phyloP scores from a whole-genome alignment of 176 grass and related monocot genomes.

The Zea luxurians region DNA sequence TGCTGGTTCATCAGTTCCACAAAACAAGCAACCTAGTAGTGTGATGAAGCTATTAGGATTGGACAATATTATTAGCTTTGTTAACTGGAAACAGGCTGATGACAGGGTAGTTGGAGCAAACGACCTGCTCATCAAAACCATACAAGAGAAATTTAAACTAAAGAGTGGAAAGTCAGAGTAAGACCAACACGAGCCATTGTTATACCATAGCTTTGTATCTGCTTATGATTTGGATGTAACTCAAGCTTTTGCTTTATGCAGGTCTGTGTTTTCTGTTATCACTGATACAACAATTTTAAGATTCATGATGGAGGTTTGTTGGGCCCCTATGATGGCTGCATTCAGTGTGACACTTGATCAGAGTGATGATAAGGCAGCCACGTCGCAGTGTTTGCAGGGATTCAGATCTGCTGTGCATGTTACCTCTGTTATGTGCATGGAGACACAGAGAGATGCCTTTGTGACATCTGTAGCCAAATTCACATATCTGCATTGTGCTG shows the following conservation, averaged over 20 bases:
- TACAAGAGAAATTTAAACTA: conserved; percentile 99
- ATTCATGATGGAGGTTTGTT: conserved; percentile 99
- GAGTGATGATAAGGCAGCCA: conserved; percentile 87
- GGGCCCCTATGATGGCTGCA: conserved; percentile 98
- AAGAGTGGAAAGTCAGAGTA: conserved; percentile 95
- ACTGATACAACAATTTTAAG: conserved; percentile 83
- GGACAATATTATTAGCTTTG: conserved; percentile 88
- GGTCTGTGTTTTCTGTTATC: conserved; percentile 83
- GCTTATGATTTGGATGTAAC: conserved; percentile 24
- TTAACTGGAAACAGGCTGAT: conserved; percentile 84
- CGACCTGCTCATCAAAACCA: conserved; percentile 91
- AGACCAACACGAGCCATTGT: conserved; percentile 29
- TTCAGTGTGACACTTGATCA: conserved; percentile 98
- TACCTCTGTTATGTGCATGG: conserved; percentile 90
- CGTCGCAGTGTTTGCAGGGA: conserved; percentile 84
- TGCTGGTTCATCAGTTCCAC: conserved; percentile 67
- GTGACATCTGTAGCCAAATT: conserved; percentile 98
- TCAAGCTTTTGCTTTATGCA: conserved; percentile 45
- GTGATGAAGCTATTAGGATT: conserved; percentile 91
- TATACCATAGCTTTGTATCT: background rate
- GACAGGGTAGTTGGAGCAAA: conserved; percentile 88
- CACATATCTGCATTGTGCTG: conserved; percentile 95
- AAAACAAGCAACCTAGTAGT: conserved; percentile 80
- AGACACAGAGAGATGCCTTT: conserved; percentile 97
- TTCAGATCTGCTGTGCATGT: conserved; percentile 88